These are phyloP conservation scores for Phytophthora boehmeriae DNA, from an alignment of 352 stramenopile species.

Conservation along the genomic window DNA sequence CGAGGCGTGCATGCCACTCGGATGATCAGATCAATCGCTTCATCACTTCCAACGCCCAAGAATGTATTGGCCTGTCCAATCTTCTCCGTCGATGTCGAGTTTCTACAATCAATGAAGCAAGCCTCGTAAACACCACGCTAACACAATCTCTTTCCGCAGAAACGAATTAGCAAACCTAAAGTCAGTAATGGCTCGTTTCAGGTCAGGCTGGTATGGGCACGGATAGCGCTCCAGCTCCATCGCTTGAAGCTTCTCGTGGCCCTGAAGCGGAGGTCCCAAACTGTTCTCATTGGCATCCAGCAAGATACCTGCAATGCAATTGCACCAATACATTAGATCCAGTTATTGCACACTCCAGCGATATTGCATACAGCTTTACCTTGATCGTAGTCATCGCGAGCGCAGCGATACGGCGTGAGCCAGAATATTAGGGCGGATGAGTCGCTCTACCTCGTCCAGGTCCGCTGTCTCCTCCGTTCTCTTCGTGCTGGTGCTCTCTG, in stretches of 20 bases:
- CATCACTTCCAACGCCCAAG: conserved; percentile 97
- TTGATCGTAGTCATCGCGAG: conserved; percentile 95
- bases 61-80: conserved; percentile 95
- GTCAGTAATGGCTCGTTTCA: conserved; percentile 93
- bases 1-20: conserved; percentile 96
- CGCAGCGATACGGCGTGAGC: conserved; percentile 97
- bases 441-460: conserved; percentile 73
- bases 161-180: conserved; percentile 55
- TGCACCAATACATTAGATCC: not conserved
- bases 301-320: conserved; percentile 80
- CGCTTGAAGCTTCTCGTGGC: conserved; percentile 68
- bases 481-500: conserved; percentile 3
- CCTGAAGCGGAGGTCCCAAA: conserved; percentile 88
- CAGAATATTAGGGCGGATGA: conserved; percentile 98
- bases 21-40: conserved; percentile 98
- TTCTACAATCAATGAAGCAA: conserved; percentile 32
- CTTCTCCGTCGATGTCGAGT: conserved; percentile 54
- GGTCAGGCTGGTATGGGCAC: conserved; percentile 92
- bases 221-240: conserved; percentile 95
- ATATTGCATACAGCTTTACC: too few relatives aligned
- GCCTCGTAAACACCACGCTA: too few relatives aligned
- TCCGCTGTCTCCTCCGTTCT: conserved; percentile 9
- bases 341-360: too few relatives aligned
- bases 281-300: conserved; percentile 99
- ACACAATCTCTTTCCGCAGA: too few relatives aligned